Evolutionary conservation across 768 basidiomycete species (phyloP).

Genomic region (Xerocomellus chrysenteron): DNA sequence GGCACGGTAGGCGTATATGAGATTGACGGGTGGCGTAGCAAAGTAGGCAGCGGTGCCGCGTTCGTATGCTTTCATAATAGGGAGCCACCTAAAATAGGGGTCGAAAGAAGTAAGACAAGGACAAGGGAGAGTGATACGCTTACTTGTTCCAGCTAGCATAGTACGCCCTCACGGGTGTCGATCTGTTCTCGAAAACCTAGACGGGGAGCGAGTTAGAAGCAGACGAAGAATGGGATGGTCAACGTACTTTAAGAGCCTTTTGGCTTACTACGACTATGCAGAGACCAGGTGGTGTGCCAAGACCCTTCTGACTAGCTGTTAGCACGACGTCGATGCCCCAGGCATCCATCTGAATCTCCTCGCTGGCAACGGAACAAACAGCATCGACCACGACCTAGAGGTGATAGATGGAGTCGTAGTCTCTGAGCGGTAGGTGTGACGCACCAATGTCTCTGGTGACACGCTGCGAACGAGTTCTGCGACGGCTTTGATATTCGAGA

Average conservation of each 20-base stretch:
- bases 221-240: not conserved
- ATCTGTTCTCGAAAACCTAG: constrained; percentile 15
- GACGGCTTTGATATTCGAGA: constrained; percentile 80
- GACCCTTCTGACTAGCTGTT: constrained; percentile 87
- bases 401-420: not conserved
- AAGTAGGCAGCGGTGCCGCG: constrained; percentile 81
- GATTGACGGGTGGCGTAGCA: constrained; percentile 92
- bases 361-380: constrained; percentile 96
- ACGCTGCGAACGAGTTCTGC: constrained; percentile 67
- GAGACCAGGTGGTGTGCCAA: constrained; percentile 90
- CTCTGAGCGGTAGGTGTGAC: constrained; percentile 8
- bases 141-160: constrained; percentile 91
- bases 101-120: not conserved
- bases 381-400: constrained; percentile 78
- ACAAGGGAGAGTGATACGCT: not conserved
- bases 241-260: constrained; percentile 63
- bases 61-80: constrained; percentile 94
- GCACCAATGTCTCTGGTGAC: constrained; percentile 83
- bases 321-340: constrained; percentile 92
- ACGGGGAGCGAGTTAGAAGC: not conserved
- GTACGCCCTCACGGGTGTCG: constrained; percentile 66
- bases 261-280: constrained; percentile 82
- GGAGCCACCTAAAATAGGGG: constrained; percentile 63
- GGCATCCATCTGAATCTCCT: constrained; percentile 91
- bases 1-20: constrained; percentile 88